Conservation (phyloP, 108 stramenopile genomes). For the Stephanodiscus minutulus region DNA sequence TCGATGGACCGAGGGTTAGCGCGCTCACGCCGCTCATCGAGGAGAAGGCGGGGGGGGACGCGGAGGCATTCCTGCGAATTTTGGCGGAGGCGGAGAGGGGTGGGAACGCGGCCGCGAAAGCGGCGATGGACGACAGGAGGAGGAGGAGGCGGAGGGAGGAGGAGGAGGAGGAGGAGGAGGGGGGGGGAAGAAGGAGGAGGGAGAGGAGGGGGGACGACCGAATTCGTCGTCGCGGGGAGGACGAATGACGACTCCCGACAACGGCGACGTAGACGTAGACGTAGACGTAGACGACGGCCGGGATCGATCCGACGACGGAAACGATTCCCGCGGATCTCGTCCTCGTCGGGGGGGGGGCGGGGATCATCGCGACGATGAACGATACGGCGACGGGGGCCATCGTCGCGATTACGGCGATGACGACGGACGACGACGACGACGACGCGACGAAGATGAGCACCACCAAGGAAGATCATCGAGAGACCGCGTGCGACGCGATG, state of each 20-base stretch:
- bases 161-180: constrained; percentile 16
- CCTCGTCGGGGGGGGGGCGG: neutral
- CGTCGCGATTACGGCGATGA: constrained; percentile 15
- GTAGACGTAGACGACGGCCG: too few species aligned
- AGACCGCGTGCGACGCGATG: too few species aligned
- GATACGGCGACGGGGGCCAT: constrained; percentile 2
- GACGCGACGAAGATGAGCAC: too few species aligned
- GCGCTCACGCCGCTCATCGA: constrained; percentile 54
- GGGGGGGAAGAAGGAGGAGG: neutral
- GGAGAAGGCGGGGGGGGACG: constrained; percentile 52
- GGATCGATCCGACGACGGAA: too few species aligned
- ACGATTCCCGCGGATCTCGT: too few species aligned
- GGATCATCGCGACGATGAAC: neutral
- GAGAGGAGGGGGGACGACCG: constrained; percentile 1
- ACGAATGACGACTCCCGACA: neutral
- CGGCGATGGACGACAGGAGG: constrained; percentile 49
- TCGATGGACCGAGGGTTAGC: constrained; percentile 66
- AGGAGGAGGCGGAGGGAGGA: constrained; percentile 24
- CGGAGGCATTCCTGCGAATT: constrained; percentile 60
- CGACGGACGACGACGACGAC: neutral
- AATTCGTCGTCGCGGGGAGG: neutral
- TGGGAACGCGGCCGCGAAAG: constrained; percentile 57
- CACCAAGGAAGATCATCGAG: too few species aligned
- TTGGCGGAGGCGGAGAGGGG: constrained; percentile 53
- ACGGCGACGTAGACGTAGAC: neutral